Evolutionary conservation across 2,329 filamentous ascomycete genomes (phyloP), one percentile per base, ranked within the genome.

Genomic region (Penicillium sp.): DNA sequence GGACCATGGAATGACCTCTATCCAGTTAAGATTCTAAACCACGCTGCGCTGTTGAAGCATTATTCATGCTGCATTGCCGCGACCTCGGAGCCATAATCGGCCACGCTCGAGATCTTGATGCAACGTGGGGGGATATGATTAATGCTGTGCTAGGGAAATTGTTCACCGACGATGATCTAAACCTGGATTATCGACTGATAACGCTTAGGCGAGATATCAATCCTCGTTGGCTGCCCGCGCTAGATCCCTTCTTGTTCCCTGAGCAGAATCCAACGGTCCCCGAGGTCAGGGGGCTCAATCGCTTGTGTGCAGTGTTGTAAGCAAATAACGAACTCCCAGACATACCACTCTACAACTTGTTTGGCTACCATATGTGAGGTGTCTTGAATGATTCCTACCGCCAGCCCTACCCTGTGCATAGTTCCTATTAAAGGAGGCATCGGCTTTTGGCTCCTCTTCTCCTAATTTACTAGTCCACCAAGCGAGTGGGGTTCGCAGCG

Each of bases 261-360:
- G 19, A 3, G 8, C 17, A 7, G 7, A 7, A 7, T 31, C 21
- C n/a, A 9, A 7, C 17, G 35, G 3, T 13, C 7, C 35, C 7
- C 35, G 7, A 1, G 2, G 2, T 5, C 3, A 38, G 11, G 11
- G 35, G 3, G 3, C 9, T 53, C 7, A 21, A 19, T 53, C n/a
- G 30, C 50, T 8, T 35, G 17, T n/a, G 50, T 2, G 31, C 31
- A 15, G 15, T 13, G 3, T 30, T 53, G n/a, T 5, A 41, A 7
- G n/a, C 17, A 11, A 38, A 41, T 19, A 53, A 53, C n/a, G 50
- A 53, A 19, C 50, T 53, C 9, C 50, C 30, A 41, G 50, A 53
- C 41, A 41, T 53, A 6, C 50, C 50, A 1, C 21, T 30, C n/a
- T 5, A 38, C 15, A 9, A 38, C 35, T 11, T 38, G 35, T 15